Percentiles rank a stretch among this genome's conserved stretches.
phyloP scores from a whole-genome alignment of 2,329 filamentous ascomycete species.

The Stachybotrys chlorohalonatus region DNA sequence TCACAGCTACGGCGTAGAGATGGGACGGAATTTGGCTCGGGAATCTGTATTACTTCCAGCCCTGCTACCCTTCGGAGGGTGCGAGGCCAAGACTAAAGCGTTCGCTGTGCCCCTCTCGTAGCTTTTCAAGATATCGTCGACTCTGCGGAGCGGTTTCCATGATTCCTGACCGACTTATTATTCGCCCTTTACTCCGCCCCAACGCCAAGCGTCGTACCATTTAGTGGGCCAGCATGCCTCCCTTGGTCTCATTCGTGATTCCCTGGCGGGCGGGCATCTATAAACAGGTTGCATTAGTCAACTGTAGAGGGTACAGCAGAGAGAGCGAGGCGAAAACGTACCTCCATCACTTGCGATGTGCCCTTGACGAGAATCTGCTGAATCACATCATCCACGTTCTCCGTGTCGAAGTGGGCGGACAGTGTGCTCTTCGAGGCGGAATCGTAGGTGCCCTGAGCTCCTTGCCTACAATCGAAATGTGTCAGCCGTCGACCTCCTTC shows the following conservation, averaged over 20 bases:
- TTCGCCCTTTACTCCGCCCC: neutral
- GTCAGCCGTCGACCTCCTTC: slow-evolving; percentile 5
- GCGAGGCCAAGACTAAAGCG: too few species aligned
- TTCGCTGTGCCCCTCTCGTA: neutral
- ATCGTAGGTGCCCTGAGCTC: slow-evolving; percentile 72
- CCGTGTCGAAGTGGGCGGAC: slow-evolving; percentile 80
- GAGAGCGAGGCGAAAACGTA: slow-evolving; percentile 18
- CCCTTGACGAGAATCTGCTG: slow-evolving; percentile 74
- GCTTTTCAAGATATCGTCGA: neutral
- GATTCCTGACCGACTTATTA: neutral
- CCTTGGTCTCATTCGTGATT: slow-evolving; percentile 42
- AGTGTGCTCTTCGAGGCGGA: slow-evolving; percentile 64
- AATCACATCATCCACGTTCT: slow-evolving; percentile 71
- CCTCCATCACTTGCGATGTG: slow-evolving; percentile 51
- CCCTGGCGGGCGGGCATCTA: slow-evolving; percentile 46
- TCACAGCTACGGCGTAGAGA: too few species aligned
- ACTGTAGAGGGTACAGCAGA: neutral
- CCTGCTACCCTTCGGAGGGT: too few species aligned
- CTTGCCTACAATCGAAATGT: slow-evolving; percentile 51
- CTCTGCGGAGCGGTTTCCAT: neutral
- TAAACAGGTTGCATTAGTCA: slow-evolving; percentile 2
- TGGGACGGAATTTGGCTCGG: too few species aligned
- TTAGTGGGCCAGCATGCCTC: slow-evolving; percentile 32
- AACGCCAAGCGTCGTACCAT: neutral
- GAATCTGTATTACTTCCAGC: too few species aligned